A percentile compares a stretch with the other conserved stretches of the same genome.
Conservation (phyloP, 2,329 filamentous ascomycete genomes). For the Colletotrichum sp. region DNA sequence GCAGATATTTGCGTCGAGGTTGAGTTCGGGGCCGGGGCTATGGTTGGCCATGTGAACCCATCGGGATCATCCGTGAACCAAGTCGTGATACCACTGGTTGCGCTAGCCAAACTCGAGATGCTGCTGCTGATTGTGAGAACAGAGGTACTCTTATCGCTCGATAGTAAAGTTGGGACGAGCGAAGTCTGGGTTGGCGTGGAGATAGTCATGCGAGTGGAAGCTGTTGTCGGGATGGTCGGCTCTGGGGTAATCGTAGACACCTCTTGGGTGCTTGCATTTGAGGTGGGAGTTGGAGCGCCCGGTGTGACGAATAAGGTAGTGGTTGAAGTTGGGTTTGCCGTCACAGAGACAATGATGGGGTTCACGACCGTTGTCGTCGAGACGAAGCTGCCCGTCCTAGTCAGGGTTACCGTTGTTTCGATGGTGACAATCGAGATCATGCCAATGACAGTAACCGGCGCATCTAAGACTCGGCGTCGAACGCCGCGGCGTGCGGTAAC, state of each 20-base stretch:
- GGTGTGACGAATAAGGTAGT: constrained; percentile 15
- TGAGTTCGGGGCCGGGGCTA: background rate
- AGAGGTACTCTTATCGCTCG: background rate
- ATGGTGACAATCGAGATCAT: background rate
- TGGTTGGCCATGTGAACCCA: background rate
- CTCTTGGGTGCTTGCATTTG: background rate
- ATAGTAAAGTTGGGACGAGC: background rate
- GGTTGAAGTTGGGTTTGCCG: constrained; percentile 9
- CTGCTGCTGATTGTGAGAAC: background rate
- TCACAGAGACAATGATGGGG: constrained; percentile 20
- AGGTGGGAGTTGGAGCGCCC: background rate
- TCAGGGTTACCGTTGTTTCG: constrained; percentile 10
- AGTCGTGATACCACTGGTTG: background rate
- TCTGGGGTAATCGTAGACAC: background rate
- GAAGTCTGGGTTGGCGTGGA: background rate
- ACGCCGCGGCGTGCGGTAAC: background rate
- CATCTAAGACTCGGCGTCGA: background rate
- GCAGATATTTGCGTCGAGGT: background rate
- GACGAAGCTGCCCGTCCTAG: background rate
- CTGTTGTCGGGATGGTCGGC: background rate
- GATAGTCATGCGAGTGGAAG: background rate
- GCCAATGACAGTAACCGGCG: background rate
- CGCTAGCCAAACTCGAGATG: background rate
- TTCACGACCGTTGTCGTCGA: constrained; percentile 2
- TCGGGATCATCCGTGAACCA: background rate